Conservation (phyloP, 352 stramenopile species). For the Pythium vanterpoolii region DNA sequence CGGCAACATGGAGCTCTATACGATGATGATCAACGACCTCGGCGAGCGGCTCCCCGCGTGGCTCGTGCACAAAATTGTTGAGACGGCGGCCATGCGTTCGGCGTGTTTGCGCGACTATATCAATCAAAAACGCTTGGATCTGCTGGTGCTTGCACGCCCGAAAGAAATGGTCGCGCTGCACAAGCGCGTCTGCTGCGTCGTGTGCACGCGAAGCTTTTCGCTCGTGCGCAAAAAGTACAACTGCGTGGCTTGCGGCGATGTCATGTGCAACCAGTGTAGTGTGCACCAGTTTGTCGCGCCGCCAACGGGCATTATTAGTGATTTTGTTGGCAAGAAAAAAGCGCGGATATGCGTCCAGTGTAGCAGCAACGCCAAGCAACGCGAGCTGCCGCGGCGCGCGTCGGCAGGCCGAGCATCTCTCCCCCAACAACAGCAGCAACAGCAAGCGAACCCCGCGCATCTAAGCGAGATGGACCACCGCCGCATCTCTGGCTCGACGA, state of each 20-base stretch:
- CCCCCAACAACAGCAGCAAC: conserved; percentile 4
- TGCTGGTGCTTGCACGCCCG: conserved; percentile 61
- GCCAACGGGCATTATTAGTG: conserved; percentile 33
- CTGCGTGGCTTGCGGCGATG: conserved; percentile 72
- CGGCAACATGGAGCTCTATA: conserved; percentile 65
- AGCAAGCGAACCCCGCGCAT: conserved; percentile 22
- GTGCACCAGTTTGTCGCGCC: conserved; percentile 70
- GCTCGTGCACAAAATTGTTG: conserved; percentile 82
- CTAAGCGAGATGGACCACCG: conserved; percentile 25
- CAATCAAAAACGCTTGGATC: conserved; percentile 68
- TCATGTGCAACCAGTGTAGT: conserved; percentile 80
- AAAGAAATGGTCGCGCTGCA: conserved; percentile 68
- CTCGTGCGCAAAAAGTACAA: conserved; percentile 87
- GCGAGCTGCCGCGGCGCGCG: conserved; percentile 48
- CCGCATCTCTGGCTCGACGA: conserved; percentile 19
- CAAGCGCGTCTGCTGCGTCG: conserved; percentile 71
- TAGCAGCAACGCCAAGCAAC: conserved; percentile 53
- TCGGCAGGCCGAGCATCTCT: conserved; percentile 21
- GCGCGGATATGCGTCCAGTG: conserved; percentile 76
- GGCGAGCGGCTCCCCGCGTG: conserved; percentile 70
- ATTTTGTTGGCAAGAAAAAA: conserved; percentile 61
- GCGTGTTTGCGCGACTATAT: conserved; percentile 77
- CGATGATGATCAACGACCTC: conserved; percentile 82
- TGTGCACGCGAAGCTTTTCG: conserved; percentile 82
- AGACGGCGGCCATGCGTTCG: conserved; percentile 67